These are phyloP conservation scores for Moringa oleifera DNA, from an alignment of 345 rosid species.

Conservation along the genomic window DNA sequence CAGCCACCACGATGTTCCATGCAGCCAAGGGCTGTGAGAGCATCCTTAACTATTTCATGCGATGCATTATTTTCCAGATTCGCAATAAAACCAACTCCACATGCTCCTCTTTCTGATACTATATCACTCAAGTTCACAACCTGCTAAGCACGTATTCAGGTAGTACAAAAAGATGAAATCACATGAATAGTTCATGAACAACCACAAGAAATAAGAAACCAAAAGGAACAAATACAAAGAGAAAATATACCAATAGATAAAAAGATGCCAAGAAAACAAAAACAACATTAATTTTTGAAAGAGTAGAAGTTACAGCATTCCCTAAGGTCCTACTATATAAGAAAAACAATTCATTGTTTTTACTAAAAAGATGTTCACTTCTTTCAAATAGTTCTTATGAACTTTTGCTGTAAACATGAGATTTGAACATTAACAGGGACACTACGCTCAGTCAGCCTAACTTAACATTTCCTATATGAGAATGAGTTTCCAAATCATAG, in stretches of 20 bases:
- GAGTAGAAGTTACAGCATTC: no score
- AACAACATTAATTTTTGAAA: no score
- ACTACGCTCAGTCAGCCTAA: no score
- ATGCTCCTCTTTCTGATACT: conserved; percentile 91
- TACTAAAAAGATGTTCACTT: no score
- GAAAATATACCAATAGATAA: background rate
- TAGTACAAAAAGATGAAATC: conserved; percentile 1
- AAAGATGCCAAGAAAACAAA: no score
- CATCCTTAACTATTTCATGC: conserved; percentile 70
- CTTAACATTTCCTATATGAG: no score
- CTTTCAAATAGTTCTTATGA: no score
- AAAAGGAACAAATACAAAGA: background rate
- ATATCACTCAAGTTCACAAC: conserved; percentile 87
- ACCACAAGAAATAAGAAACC: conserved; percentile 10
- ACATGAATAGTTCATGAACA: background rate
- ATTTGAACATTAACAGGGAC: no score
- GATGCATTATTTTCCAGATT: conserved; percentile 86
- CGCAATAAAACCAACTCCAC: conserved; percentile 99
- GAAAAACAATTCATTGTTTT: no score
- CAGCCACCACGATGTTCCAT: conserved; percentile 99
- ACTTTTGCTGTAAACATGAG: no score
- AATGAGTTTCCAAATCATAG: no score
- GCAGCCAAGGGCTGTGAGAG: conserved; percentile 89
- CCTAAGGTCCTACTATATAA: no score
- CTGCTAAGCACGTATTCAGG: conserved; percentile 22